These are phyloP conservation scores for Coprinellus micaceus DNA, from an alignment of 768 basidiomycete genomes.

Conservation along the genomic window DNA sequence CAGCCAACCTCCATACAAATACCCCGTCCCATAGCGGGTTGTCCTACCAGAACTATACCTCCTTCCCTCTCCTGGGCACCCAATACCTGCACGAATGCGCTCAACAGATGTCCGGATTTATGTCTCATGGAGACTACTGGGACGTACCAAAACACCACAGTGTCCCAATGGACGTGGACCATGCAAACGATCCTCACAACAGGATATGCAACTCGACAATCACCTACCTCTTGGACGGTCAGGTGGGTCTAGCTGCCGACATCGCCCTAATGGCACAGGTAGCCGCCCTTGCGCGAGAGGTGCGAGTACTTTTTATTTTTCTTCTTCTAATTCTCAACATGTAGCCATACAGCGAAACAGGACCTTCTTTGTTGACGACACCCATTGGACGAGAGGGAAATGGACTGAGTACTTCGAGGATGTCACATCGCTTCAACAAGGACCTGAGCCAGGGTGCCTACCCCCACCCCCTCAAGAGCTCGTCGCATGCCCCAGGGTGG, in stretches of 20 bases:
- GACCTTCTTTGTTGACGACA: conserved; percentile 68
- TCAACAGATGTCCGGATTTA: conserved; percentile 43
- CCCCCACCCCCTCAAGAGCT: conserved; percentile 64
- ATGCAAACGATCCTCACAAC: conserved; percentile 20
- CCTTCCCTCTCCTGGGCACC: conserved; percentile 33
- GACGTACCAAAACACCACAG: conserved; percentile 16
- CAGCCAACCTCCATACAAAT: conserved; percentile 5
- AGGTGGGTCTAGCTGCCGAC: conserved; percentile 62
- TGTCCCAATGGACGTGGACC: conserved; percentile 22
- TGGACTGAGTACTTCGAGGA: conserved; percentile 68
- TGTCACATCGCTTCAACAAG: conserved; percentile 48
- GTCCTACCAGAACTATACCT: conserved; percentile 56
- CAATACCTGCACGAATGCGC: conserved; percentile 59
- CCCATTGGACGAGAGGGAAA: conserved; percentile 73
- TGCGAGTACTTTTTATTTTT: too few relatives aligned
- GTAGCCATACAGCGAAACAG: conserved; percentile 44
- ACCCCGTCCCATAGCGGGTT: conserved; percentile 25
- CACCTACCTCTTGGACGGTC: conserved; percentile 68
- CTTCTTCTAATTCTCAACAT: too few relatives aligned
- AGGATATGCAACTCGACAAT: conserved; percentile 56
- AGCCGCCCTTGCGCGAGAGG: conserved; percentile 64
- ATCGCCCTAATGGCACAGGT: conserved; percentile 64
- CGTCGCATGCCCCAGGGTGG: conserved; percentile 68
- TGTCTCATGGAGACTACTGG: conserved; percentile 55
- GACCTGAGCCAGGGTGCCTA: conserved; percentile 61